Percentiles rank a stretch among this genome's conserved stretches.
These are phyloP conservation scores for Malus hybrid DNA, from an alignment of 331 rosid genomes.

Conservation along the genomic window DNA sequence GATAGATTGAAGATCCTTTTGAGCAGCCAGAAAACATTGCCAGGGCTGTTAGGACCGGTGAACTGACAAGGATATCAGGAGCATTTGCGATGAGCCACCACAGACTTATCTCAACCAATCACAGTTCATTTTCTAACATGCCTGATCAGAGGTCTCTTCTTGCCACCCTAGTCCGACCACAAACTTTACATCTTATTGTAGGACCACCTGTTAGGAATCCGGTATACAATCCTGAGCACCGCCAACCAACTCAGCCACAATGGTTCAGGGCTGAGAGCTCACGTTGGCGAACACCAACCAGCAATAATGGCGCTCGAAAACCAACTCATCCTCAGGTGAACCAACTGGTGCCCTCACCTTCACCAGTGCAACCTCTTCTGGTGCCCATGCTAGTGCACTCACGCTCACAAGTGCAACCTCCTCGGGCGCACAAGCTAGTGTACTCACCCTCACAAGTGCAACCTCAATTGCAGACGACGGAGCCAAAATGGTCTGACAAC, in stretches of 20 bases:
- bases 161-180: conserved; percentile 33
- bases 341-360: not conserved
- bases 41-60: conserved; percentile 42
- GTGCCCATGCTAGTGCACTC: not conserved
- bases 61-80: conserved; percentile 46
- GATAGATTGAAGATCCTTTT: conserved; percentile 89
- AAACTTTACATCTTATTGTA: conserved; percentile 12
- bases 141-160: conserved; percentile 12
- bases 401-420: conserved; percentile 1
- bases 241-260: conserved; percentile 36
- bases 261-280: conserved; percentile 9
- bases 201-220: conserved; percentile 11
- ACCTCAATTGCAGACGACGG: conserved; percentile 15
- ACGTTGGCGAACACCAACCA: not conserved
- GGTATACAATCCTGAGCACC: not conserved
- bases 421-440: conserved; percentile 11
- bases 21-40: conserved; percentile 72
- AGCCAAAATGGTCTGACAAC: conserved; percentile 11
- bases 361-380: not conserved
- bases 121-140: not conserved
- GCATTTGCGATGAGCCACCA: conserved; percentile 29
- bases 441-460: conserved; percentile 4
- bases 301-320: not conserved
- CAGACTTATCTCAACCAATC: conserved; percentile 26
- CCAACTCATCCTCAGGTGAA: not conserved